A percentile compares a stretch with the other conserved stretches of the same genome.
Evolutionary conservation across 192 early-diverging fungal genomes (phyloP).

Genomic region (Linderina pennispora): DNA sequence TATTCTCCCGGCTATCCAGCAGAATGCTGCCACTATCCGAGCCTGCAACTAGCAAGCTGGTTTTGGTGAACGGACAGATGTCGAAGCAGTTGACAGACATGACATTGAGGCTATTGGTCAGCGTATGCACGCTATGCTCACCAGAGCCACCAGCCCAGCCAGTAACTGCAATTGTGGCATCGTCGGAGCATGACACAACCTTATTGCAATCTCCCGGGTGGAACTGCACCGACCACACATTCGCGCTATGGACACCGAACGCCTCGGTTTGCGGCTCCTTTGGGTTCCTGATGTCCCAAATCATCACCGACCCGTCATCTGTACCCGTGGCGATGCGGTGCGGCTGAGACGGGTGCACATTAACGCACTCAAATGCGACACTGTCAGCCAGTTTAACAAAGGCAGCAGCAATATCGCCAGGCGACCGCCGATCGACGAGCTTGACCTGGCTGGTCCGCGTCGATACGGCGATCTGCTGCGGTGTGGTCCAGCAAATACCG

Average conservation of each 20-base stretch:
- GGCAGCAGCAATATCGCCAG: slow-evolving; percentile 15
- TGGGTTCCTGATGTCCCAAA: slow-evolving; percentile 43
- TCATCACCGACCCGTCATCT: slow-evolving; percentile 19
- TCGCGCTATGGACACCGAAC: slow-evolving; percentile 31
- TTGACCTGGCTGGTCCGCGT: slow-evolving; percentile 45
- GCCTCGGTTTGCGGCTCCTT: slow-evolving; percentile 20
- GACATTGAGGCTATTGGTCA: slow-evolving; percentile 39
- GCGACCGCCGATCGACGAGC: slow-evolving; percentile 36
- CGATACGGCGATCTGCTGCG: slow-evolving; percentile 23
- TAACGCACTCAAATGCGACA: slow-evolving; percentile 33
- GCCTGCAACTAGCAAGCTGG: slow-evolving; percentile 37
- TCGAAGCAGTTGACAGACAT: slow-evolving; percentile 43
- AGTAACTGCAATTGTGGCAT: slow-evolving; percentile 34
- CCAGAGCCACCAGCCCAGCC: slow-evolving; percentile 17
- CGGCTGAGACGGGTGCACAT: slow-evolving; percentile 45
- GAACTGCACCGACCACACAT: slow-evolving; percentile 38
- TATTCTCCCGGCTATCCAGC: too few species aligned
- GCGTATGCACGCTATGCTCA: slow-evolving; percentile 2
- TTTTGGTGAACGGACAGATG: slow-evolving; percentile 28
- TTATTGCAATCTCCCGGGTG: slow-evolving; percentile 25
- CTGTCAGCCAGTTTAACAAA: slow-evolving; percentile 21
- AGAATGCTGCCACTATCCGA: slow-evolving; percentile 45
- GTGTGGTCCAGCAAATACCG: slow-evolving; percentile 42
- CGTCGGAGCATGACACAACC: slow-evolving; percentile 47
- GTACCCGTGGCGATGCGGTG: slow-evolving; percentile 42